Percentiles rank a stretch among this genome's conserved stretches.
Evolutionary conservation across 2,329 filamentous ascomycete genomes (phyloP).

Genomic region (Cladophialophora carrionii): DNA sequence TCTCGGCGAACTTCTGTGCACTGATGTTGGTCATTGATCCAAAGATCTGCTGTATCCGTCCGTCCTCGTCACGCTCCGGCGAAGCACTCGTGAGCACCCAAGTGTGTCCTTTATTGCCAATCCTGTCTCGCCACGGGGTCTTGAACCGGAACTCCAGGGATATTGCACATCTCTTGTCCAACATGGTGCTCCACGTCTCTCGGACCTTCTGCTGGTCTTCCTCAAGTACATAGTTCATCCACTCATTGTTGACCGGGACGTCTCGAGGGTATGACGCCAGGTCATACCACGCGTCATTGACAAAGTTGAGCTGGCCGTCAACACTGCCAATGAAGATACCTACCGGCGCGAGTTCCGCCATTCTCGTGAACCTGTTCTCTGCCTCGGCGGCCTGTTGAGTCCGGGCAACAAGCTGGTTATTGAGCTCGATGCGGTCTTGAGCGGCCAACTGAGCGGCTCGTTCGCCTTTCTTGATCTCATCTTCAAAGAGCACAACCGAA

Average conservation of each 20-base stretch:
- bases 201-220: conserved; percentile 54
- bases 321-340: conserved; percentile 83
- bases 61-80: conserved; percentile 55
- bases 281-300: conserved; percentile 74
- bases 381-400: conserved; percentile 62
- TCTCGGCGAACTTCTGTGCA: conserved; percentile 81
- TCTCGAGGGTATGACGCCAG: conserved; percentile 39
- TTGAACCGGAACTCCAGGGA: conserved; percentile 60
- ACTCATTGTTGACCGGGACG: conserved; percentile 40
- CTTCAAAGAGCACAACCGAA: conserved; percentile 79
- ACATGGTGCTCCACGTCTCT: conserved; percentile 36
- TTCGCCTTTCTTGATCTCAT: conserved; percentile 76
- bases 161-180: conserved; percentile 38
- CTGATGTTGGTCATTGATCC: conserved; percentile 77
- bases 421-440: conserved; percentile 75
- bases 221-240: conserved; percentile 57
- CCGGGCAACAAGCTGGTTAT: conserved; percentile 69
- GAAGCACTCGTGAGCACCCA: conserved; percentile 61
- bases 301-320: conserved; percentile 72
- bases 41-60: conserved; percentile 57
- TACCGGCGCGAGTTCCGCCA: conserved; percentile 82
- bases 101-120: conserved; percentile 55
- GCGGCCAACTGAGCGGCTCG: conserved; percentile 74
- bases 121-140: conserved; percentile 55
- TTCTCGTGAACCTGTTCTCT: conserved; percentile 78